A percentile compares a stretch with the other conserved stretches of the same genome.
These are phyloP conservation scores for Epichloe sp. DNA, from an alignment of 2,329 filamentous ascomycete species.

Conservation along the genomic window DNA sequence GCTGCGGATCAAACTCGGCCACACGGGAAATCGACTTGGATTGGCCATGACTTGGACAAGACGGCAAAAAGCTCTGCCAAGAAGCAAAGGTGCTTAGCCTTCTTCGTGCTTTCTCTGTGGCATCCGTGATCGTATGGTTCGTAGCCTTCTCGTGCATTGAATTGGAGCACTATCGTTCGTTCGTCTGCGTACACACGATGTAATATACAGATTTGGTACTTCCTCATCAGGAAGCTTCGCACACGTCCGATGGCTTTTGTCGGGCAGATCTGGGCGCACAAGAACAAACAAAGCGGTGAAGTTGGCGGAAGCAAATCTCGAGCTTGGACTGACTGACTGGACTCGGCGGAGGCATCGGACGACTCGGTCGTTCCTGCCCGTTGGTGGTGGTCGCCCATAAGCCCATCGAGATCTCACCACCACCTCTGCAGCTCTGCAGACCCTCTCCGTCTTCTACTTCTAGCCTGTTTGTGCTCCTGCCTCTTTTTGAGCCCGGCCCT, in stretches of 20 bases:
- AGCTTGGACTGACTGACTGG: background rate
- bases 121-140: background rate
- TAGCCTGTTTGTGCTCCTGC: background rate
- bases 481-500: background rate
- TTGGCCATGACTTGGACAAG: background rate
- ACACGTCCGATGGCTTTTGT: too few relatives aligned
- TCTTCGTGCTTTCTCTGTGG: background rate
- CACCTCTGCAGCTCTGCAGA: background rate
- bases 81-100: background rate
- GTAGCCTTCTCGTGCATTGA: background rate
- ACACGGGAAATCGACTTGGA: background rate
- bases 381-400: too few relatives aligned
- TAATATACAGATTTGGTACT: too few relatives aligned
- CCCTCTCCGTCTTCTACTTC: background rate
- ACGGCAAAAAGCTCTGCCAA: background rate
- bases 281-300: background rate
- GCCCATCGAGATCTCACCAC: conserved; percentile 2
- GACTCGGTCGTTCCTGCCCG: background rate
- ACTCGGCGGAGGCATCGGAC: background rate
- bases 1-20: background rate
- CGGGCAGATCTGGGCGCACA: background rate
- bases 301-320: background rate
- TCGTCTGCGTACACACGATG: too few relatives aligned
- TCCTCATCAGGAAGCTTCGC: too few relatives aligned
- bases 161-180: too few relatives aligned